phyloP scores from a whole-genome alignment of 805 yeast species.

The Brettanomyces nanus region DNA sequence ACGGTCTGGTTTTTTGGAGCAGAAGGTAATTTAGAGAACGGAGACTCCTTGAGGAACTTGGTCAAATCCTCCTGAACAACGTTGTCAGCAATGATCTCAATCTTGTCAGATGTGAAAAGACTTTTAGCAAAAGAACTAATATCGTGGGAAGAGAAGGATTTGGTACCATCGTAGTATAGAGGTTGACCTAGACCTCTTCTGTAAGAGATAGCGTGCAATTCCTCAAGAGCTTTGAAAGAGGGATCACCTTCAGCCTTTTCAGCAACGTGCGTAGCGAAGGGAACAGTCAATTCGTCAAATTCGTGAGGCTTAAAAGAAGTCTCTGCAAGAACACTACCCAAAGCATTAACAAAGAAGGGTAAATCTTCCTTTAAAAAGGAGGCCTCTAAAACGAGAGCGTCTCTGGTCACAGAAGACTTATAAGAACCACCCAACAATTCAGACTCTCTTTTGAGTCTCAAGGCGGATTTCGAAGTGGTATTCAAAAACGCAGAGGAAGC shows the following conservation, averaged over 20 bases:
- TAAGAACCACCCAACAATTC: conserved; percentile 88
- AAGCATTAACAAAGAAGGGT: conserved; percentile 84
- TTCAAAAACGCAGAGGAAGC: conserved; percentile 78
- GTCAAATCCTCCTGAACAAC: conserved; percentile 64
- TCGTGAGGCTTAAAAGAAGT: conserved; percentile 80
- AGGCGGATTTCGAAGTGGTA: conserved; percentile 75
- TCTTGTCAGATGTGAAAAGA: conserved; percentile 62
- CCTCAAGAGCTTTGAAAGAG: conserved; percentile 59
- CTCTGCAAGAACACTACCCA: conserved; percentile 64
- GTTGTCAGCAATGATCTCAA: conserved; percentile 66
- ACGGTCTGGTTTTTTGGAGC: conserved; percentile 40
- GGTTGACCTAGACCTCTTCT: conserved; percentile 86
- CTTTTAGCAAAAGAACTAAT: conserved; percentile 57
- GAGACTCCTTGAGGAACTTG: conserved; percentile 57
- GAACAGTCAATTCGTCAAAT: conserved; percentile 71
- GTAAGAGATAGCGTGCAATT: conserved; percentile 73
- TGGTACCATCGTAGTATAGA: conserved; percentile 60
- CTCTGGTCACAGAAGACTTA: conserved; percentile 68
- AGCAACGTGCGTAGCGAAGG: conserved; percentile 63
- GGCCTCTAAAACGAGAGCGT: conserved; percentile 71
- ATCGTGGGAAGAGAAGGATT: conserved; percentile 51
- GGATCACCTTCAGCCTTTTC: conserved; percentile 44
- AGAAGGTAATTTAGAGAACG: conserved; percentile 49
- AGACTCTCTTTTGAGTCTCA: conserved; percentile 89
- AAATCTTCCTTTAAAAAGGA: conserved; percentile 79